Base-by-base conservation (phyloP, 106 monocot species). In the Alisma plantagoaquatica region DNA sequence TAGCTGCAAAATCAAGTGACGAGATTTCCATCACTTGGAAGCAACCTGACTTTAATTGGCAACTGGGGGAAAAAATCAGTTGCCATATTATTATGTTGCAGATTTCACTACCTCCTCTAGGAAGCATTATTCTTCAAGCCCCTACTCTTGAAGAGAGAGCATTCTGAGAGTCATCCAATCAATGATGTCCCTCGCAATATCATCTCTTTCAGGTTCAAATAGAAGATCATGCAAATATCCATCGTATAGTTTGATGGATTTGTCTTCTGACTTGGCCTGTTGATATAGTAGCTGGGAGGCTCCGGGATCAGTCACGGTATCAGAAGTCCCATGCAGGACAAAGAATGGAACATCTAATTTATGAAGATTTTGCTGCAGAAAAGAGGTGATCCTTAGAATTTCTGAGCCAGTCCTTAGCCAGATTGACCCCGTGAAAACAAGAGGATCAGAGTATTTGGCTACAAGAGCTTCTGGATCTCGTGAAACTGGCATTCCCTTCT, bases 141-240 rank as follows among this genome's bases (percentile, higher is more conserved):
- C n/a, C n/a, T n/a, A n/a, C n/a, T n/a, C n/a, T n/a, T n/a, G n/a
- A n/a, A n/a, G n/a, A n/a, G n/a, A n/a, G n/a, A 9, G 14, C 27
- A 27, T 29, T 63, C 84, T 84, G 3, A 58, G 62, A 10, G 33
- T 47, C 51, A 98, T 51, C 96, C 96, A 98, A 31, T 55, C 66
- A 41, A 89, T 70, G 27, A 96, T 89, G 33, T 76, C 71, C 35
- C 53, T 17, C 21, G 73, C 28, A 11, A 98, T 68, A 11, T 84
- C 65, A 23, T 81, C 75, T 20, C 73, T 31, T 64, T 98, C 89
- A 0, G 96, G 89, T 49, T 96, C 96, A 38, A 98, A 85, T n/a
- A 98, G 75, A 10, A 98, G 70, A 52, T 89, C 96, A 33, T 98
- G 89, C 32, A 89, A 70, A 20, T 81, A 64, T 1, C 84, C 96